Conservation (phyloP, 1,284 basidiomycete genomes). For the Xerocomus amazonicus region DNA sequence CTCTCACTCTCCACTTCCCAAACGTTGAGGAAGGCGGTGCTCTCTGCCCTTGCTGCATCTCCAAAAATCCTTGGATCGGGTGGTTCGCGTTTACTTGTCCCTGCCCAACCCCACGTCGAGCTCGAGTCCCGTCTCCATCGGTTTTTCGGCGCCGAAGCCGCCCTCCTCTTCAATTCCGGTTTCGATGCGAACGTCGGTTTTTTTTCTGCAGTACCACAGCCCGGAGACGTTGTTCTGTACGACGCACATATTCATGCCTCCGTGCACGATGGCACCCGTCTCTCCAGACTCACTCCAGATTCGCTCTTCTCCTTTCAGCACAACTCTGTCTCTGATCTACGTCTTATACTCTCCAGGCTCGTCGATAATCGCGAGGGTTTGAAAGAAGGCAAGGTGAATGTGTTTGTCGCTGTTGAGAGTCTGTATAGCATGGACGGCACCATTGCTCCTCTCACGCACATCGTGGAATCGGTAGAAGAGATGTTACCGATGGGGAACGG, state of each 20-base stretch:
- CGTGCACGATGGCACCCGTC: constrained; percentile 86
- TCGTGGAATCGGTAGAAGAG: constrained; percentile 58
- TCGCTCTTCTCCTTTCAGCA: constrained; percentile 62
- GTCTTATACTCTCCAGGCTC: constrained; percentile 42
- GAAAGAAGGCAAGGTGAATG: constrained; percentile 38
- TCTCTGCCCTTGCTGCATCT: constrained; percentile 48
- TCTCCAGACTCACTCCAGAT: constrained; percentile 50
- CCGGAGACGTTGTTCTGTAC: constrained; percentile 75
- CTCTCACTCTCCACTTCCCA: constrained; percentile 75
- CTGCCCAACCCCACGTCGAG: constrained; percentile 61
- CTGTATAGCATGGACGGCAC: constrained; percentile 98
- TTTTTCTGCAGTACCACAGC: constrained; percentile 80
- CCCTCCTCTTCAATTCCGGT: constrained; percentile 91
- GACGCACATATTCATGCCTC: constrained; percentile 92
- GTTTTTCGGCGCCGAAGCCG: constrained; percentile 66
- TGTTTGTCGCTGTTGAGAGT: constrained; percentile 84
- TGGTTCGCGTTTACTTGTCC: constrained; percentile 88
- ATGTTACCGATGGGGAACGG: constrained; percentile 60
- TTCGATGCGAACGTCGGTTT: constrained; percentile 86
- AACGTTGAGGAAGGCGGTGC: constrained; percentile 54
- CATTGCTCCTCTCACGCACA: constrained; percentile 68
- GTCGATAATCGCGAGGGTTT: constrained; percentile 40
- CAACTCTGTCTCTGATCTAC: constrained; percentile 61
- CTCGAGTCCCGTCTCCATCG: constrained; percentile 65
- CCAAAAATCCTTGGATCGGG: constrained; percentile 82